A percentile compares a stretch with the other conserved stretches of the same genome.
phyloP scores from a whole-genome alignment of 148 eudicot species.

The Diospyros kaki region DNA sequence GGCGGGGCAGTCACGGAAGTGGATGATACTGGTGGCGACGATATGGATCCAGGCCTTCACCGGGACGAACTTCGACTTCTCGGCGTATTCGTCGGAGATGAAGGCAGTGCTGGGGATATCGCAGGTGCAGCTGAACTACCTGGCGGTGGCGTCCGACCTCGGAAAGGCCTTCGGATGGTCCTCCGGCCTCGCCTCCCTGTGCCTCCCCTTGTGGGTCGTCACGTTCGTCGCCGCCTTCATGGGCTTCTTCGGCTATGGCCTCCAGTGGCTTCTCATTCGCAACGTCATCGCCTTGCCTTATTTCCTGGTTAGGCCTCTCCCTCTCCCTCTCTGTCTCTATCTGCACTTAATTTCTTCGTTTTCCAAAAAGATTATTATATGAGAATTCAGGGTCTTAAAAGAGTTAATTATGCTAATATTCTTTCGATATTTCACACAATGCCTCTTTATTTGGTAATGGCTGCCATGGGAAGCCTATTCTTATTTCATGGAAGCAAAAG shows the following conservation, averaged over 20 bases:
- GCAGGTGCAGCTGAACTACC: conserved; percentile 80
- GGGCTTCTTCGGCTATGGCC: conserved; percentile 75
- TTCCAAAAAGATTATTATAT: too few species aligned
- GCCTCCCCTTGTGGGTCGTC: conserved; percentile 61
- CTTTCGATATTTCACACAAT: too few species aligned
- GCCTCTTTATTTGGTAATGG: too few species aligned
- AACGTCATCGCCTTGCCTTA: conserved; percentile 54
- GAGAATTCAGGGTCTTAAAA: too few species aligned
- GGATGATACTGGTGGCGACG: conserved; percentile 58
- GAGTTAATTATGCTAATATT: too few species aligned
- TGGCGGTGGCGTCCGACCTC: conserved; percentile 83
- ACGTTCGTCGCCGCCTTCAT: conserved; percentile 61
- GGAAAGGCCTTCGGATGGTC: conserved; percentile 95
- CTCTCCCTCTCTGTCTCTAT: not conserved
- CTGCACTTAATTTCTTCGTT: too few species aligned
- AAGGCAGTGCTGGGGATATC: conserved; percentile 57
- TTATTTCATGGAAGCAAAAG: too few species aligned
- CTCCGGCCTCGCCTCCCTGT: conserved; percentile 69
- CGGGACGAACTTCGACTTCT: conserved; percentile 90
- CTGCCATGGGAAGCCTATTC: too few species aligned
- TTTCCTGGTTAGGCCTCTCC: conserved; percentile 44
- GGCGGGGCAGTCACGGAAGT: conserved; percentile 48
- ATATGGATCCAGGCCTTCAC: conserved; percentile 92
- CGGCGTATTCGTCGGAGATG: conserved; percentile 77
- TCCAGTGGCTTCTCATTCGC: conserved; percentile 69